Evolutionary conservation across 1,284 basidiomycete genomes (phyloP), one percentile per base, ranked within the genome.

Genomic region (Exobasidium rhododendri): DNA sequence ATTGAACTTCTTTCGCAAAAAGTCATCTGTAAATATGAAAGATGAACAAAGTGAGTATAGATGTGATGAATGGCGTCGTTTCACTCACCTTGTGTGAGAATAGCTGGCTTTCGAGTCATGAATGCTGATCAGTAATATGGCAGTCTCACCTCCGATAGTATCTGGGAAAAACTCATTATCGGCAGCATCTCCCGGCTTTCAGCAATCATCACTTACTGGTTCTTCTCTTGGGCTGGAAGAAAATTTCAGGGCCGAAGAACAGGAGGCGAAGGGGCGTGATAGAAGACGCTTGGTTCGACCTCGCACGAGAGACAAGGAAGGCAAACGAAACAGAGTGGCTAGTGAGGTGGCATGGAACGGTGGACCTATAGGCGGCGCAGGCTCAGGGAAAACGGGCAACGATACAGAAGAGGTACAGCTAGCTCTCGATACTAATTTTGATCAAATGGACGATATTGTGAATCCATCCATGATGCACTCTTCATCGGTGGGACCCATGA

Each of bases 401-500:
- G 3, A n/a, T 22, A 4, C 44, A 45, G 3, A 26, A 20, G 65
- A 65, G 20, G 59, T 67, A 11, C 62, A 52, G 13, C 30, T 85
- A 69, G 83, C 82, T 22, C 84, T 92, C 43, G 90, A 94, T 80
- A 88, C 87, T 54, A 86, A 94, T 68, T 82, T 94, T 46, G 85
- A 88, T 31, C 83, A 87, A 62, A 91, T 96, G 84, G 89, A 90
- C 53, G 92, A 89, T 30, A 91, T 94, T 76, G 83, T 94, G 67
- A 84, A 91, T 78, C 80, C 65, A 47, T 66, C 62, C n/a, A 59
- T 64, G 0, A 62, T 60, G 2, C 67, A 71, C n/a, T 6, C 28
- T 29, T 61, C 59, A n/a, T 31, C 31, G 10, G 63, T 64, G 10
- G 58, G 58, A 14, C 57, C 58, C 17, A 66, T 35, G 58, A 30